Evolutionary conservation across 805 yeast species (phyloP), one percentile per base, ranked within the genome.

Genomic region (Danielia reshetovae): DNA sequence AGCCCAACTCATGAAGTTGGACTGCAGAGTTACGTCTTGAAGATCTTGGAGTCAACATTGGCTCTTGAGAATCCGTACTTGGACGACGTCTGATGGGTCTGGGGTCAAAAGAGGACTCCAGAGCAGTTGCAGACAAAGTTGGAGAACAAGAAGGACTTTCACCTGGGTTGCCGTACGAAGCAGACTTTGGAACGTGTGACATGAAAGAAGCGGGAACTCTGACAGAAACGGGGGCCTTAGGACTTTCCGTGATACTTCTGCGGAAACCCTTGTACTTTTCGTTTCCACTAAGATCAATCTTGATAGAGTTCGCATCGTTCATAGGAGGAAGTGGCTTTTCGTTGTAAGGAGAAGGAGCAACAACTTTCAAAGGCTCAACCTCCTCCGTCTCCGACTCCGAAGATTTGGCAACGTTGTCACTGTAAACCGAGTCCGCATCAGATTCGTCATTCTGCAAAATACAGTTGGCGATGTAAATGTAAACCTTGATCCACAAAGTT

Each of bases 231-330:
- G 28, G 35, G 5, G 40, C 27, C 15, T 22, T 24, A n/a, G 39
- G 24, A 11, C 25, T 10, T 24, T 41, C 45, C 19, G 48, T 42
- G 11, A 46, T 51, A 39, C 57, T 59, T 52, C 71, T 56, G 55
- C 72, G 64, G 48, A 67, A 67, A 1, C 72, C 72, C 38, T 46
- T 59, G 47, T 67, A 67, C 37, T 61, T 65, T 28, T 55, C 62
- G 39, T 62, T 62, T 9, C 49, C 48, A 18, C 47, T 38, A 17
- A 61, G 52, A 15, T 56, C 49, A 32, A 62, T 46, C 27, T 49
- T 49, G 41, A 59, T 51, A 17, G 28, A 14, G 24, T 23, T 29
- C n/a, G 19, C 18, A 8, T 18, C 30, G 7, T 21, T 18, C 7
- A 13, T 11, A 6, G 26, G n/a, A 15, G 21, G 19, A 38, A 34